Base-by-base conservation (phyloP, 208 protist genomes). In the Porcisia hertigi region DNA sequence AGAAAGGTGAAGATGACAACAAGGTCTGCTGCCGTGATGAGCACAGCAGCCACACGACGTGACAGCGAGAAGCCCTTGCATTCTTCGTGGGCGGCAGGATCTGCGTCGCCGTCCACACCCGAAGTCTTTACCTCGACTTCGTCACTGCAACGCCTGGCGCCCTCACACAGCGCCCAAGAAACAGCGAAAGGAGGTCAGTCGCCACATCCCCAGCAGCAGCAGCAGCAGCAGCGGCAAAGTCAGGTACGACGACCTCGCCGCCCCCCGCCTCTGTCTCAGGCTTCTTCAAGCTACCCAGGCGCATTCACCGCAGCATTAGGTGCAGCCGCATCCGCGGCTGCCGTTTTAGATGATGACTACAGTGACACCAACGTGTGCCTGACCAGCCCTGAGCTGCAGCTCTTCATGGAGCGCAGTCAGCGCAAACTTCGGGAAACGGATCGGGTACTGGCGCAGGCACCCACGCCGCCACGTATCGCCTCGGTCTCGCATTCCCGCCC, bases 361-460 rank as follows among this genome's bases (percentile, higher is more conserved):
- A 30, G 71, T 60, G 60, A 47, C 49, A 47, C 58, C 74, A 45
- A 63, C 71, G 64, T 83, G 71, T 76, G 70, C 43, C 67, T 91
- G 34, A 90, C 86, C 14, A 96, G 83, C 70, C 87, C 83, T 4
- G 79, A 80, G 63, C 77, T 96, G 76, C 89, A 92, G 75, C 74
- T 80, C 43, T 96, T 94, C 63, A 69, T 96, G 43, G 88, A 93
- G 73, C 71, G 69, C 47, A 90, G 87, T 70, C 83, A 88, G 69
- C 85, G 87, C 14, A 91, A 92, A 70, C 70, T 96, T 43, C 82
- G 86, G 14, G 89, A 96, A 77, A 77, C 82, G 8, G 85, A 89
- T 52, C 86, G 86, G 45, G 71, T 96, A 11, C 76, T 96, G n/a
- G 70, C 79, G 9, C 73, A 70, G 14, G 52, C 47, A 3, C 34